A percentile compares a stretch with the other conserved stretches of the same genome.
phyloP scores from a whole-genome alignment of 495 filamentous ascomycete genomes.

The Oleoguttula mirabilis region DNA sequence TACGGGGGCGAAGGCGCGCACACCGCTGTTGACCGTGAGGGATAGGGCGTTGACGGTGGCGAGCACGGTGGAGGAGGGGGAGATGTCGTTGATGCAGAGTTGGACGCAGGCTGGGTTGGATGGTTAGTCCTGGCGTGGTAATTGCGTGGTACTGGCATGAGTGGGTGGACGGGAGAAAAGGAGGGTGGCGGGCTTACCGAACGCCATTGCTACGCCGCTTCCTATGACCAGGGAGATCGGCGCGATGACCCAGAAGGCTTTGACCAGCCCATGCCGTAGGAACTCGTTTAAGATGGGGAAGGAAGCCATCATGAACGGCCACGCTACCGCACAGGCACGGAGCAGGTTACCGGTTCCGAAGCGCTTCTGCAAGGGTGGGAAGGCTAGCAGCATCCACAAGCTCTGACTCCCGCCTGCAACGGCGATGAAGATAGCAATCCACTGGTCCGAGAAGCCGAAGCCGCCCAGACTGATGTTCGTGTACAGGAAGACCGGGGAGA shows the following conservation, averaged over 20 bases:
- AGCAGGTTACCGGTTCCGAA: conserved; percentile 51
- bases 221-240: conserved; percentile 35
- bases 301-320: conserved; percentile 45
- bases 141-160: too few relatives aligned
- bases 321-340: conserved; percentile 39
- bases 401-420: conserved; percentile 49
- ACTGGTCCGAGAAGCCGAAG: conserved; percentile 43
- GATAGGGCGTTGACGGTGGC: conserved; percentile 55
- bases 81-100: conserved; percentile 56
- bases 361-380: conserved; percentile 46
- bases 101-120: conserved; percentile 47
- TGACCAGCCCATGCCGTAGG: conserved; percentile 31
- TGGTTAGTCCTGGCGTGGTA: too few relatives aligned
- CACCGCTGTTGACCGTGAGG: conserved; percentile 39
- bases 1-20: conserved; percentile 48
- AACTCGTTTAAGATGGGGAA: conserved; percentile 43
- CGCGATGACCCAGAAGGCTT: conserved; percentile 44
- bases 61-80: conserved; percentile 44
- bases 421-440: conserved; percentile 49
- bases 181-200: conserved; percentile 31
- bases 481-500: conserved; percentile 52
- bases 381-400: conserved; percentile 50
- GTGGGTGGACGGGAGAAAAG: neutral
- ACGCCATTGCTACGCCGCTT: conserved; percentile 54
- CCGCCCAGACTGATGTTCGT: conserved; percentile 45